A percentile compares a stretch with the other conserved stretches of the same genome.
Conservation (phyloP, 2,329 filamentous ascomycete genomes). For the Xylaria sp. region DNA sequence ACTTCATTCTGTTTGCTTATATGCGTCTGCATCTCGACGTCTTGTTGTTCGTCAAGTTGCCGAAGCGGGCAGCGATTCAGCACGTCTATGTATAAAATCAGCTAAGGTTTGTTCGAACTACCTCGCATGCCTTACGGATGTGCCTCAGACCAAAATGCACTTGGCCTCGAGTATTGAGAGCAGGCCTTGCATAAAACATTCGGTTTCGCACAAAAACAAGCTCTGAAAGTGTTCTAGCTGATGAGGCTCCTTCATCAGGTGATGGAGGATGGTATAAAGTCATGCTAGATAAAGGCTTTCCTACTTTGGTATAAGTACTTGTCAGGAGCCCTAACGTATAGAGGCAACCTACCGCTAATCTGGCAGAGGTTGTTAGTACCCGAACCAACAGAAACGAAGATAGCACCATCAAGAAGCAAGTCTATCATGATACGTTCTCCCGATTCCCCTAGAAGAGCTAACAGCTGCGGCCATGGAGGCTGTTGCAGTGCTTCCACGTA, state of each 20-base stretch:
- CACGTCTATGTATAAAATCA: conserved; percentile 69
- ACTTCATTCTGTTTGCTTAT: conserved; percentile 52
- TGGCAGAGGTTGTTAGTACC: conserved; percentile 78
- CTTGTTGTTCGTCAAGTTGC: conserved; percentile 27
- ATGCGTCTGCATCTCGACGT: conserved; percentile 14
- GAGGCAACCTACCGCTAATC: conserved; percentile 73
- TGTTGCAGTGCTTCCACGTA: conserved; percentile 76
- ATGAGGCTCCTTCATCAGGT: conserved; percentile 1
- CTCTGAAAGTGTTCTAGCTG: conserved; percentile 59
- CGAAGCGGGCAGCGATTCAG: conserved; percentile 74
- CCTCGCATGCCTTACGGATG: conserved; percentile 72
- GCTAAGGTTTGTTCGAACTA: conserved; percentile 5
- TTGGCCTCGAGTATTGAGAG: conserved; percentile 73
- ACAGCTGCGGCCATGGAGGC: conserved; percentile 78
- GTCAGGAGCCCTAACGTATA: background rate
- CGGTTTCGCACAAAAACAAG: conserved; percentile 83
- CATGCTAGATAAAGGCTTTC: conserved; percentile 63
- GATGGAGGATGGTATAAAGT: conserved; percentile 43
- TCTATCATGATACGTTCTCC: conserved; percentile 83
- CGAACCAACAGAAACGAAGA: conserved; percentile 74
- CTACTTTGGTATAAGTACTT: conserved; percentile 49
- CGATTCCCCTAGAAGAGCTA: conserved; percentile 77
- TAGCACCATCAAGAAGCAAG: conserved; percentile 78
- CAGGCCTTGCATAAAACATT: conserved; percentile 85
- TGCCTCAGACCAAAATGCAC: conserved; percentile 81